A percentile compares a stretch with the other conserved stretches of the same genome.
Evolutionary conservation across 225 moss, liverwort and hornwort genomes (phyloP).

Genomic region (Neckera pumila): DNA sequence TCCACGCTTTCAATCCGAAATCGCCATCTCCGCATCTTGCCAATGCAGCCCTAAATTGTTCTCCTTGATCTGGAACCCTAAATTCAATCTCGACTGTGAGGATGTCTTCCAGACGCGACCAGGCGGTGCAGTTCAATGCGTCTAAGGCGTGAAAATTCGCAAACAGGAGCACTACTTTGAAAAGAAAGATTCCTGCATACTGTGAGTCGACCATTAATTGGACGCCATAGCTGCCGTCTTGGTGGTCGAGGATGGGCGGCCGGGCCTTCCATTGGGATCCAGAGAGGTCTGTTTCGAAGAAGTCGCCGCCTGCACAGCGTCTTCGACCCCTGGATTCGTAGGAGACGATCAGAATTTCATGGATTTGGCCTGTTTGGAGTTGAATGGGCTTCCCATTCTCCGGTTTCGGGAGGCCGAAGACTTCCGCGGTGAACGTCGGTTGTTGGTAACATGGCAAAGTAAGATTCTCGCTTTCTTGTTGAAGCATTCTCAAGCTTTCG

Average conservation of each 20-base stretch:
- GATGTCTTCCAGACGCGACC: slow-evolving; percentile 25
- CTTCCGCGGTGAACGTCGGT: slow-evolving; percentile 20
- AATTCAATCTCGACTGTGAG: slow-evolving; percentile 41
- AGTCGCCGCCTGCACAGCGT: slow-evolving; percentile 69
- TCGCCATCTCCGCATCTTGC: slow-evolving; percentile 15
- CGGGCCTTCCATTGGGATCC: slow-evolving; percentile 45
- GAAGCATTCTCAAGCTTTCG: slow-evolving; percentile 27
- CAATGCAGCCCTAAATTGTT: not conserved
- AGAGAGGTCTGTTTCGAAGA: slow-evolving; percentile 52
- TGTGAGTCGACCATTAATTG: slow-evolving; percentile 40
- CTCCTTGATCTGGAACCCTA: not conserved
- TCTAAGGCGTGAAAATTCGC: slow-evolving; percentile 50
- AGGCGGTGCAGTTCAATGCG: slow-evolving; percentile 16
- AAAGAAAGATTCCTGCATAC: slow-evolving; percentile 28
- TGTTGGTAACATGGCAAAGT: slow-evolving; percentile 33
- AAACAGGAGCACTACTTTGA: slow-evolving; percentile 38
- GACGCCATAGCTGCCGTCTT: slow-evolving; percentile 42
- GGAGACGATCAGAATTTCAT: slow-evolving; percentile 39
- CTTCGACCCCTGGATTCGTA: slow-evolving; percentile 31
- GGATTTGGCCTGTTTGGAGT: slow-evolving; percentile 12
- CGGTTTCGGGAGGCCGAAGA: slow-evolving; percentile 38
- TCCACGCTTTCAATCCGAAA: slow-evolving; percentile 39
- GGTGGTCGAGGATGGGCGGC: slow-evolving; percentile 40
- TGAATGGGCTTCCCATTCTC: slow-evolving; percentile 14
- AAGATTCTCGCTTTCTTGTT: slow-evolving; percentile 27